Base-by-base conservation (phyloP, 306 rosid genomes). In the Vigna hirtella region DNA sequence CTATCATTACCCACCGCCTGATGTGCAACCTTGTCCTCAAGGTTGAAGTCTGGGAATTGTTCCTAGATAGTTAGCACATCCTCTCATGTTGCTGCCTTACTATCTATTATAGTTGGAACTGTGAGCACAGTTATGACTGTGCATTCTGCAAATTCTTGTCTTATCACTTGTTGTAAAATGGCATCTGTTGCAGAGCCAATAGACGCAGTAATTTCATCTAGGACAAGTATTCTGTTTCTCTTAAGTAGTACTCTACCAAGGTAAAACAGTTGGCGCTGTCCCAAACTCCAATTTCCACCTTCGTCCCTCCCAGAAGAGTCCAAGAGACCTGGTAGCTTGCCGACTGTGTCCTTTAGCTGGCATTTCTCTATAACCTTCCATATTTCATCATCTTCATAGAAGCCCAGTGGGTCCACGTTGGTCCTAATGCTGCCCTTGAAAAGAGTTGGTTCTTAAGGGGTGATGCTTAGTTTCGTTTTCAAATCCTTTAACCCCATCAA, bases 391-490 rank as follows among this genome's bases (percentile, higher is more conserved):
- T 62, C 67, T 0, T 62, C 67, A 32, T 62, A 62, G 22, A 62
- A 7, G 67, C 47, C 67, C 16, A 62, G 67, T 32, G 67, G 67
- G 45, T 62, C 67, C 67, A 62, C 16, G 67, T 62, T 62, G 12
- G 67, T 62, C 47, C 24, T 62, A 62, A 62, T 62, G 67, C 24
- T 62, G 12, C 67, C 67, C 67, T 62, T 62, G 45, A 62, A 62
- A 62, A 62, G 67, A 62, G 67, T 62, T 32, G 67, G 67, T 61
- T 61, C 67, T 61, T 61, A 22, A 61, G 67, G 67, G 45, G 32
- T 61, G 22, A 62, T 62, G 45, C 67, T 32, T 5, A 62, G 67
- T 62, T 62, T 62, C 45, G 30, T 62, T 32, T 24, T 62, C 45
- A 62, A 62, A 62, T 62, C 67, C 13, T 32, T 62, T 32, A 62